phyloP scores from a whole-genome alignment of 192 early-diverging fungal species.

The Funneliformis mosseae region DNA sequence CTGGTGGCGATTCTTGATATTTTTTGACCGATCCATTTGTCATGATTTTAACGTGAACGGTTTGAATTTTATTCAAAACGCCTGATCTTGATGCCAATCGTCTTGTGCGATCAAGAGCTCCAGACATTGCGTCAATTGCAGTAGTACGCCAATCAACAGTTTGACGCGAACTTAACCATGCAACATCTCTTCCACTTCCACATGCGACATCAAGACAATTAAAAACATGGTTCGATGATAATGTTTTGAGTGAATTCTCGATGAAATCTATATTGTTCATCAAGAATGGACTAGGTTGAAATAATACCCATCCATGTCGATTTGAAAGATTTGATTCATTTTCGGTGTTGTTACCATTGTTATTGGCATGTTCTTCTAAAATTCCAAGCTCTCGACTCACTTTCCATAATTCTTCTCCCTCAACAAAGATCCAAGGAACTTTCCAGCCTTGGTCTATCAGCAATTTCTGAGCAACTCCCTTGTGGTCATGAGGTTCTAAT shows the following conservation, averaged over 20 bases:
- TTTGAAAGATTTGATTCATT: not conserved
- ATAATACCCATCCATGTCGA: conserved; percentile 31
- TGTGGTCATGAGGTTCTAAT: conserved; percentile 32
- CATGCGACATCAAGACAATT: conserved; percentile 47
- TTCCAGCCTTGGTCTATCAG: conserved; percentile 42
- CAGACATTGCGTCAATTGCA: conserved; percentile 34
- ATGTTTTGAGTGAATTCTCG: conserved; percentile 23
- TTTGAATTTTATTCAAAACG: conserved; percentile 17
- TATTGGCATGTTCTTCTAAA: conserved; percentile 9
- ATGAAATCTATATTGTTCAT: conserved; percentile 31
- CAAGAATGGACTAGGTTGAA: conserved; percentile 42
- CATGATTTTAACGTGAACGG: conserved; percentile 34
- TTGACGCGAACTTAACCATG: conserved; percentile 38
- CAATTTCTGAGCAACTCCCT: conserved; percentile 22
- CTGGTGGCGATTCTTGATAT: not conserved
- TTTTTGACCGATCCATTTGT: conserved; percentile 35
- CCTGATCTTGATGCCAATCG: conserved; percentile 10
- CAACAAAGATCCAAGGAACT: conserved; percentile 37
- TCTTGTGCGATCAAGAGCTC: conserved; percentile 35
- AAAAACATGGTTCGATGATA: conserved; percentile 7
- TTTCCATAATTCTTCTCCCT: conserved; percentile 23
- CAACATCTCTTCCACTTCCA: conserved; percentile 44
- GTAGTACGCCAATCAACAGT: conserved; percentile 36
- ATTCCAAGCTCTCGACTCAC: conserved; percentile 28
- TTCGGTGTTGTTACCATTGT: not conserved